These are phyloP conservation scores for Chlorella sorokiniana DNA, from an alignment of 139 green algal species.

Conservation along the genomic window DNA sequence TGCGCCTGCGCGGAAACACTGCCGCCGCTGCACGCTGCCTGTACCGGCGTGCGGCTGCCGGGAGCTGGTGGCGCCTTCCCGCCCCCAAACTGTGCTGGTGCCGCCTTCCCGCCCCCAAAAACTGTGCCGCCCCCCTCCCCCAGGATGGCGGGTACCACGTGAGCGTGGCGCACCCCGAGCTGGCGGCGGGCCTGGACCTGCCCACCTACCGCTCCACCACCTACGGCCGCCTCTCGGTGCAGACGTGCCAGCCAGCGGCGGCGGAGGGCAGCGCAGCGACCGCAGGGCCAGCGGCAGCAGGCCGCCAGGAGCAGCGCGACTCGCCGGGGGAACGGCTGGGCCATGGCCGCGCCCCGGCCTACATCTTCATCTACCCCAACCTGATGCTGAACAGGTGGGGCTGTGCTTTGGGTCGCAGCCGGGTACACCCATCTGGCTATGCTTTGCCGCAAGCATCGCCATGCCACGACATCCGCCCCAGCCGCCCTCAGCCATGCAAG, in stretches of 20 bases:
- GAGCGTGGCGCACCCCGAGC: constrained; percentile 52
- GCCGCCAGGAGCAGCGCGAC: background rate
- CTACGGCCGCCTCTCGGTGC: constrained; percentile 43
- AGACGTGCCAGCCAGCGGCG: constrained; percentile 19
- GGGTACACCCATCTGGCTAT: background rate
- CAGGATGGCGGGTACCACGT: constrained; percentile 72
- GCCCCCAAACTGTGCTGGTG: background rate
- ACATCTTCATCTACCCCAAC: constrained; percentile 70
- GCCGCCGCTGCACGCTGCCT: no score
- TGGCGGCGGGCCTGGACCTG: constrained; percentile 53
- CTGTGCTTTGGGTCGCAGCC: background rate
- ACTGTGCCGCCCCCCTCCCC: background rate
- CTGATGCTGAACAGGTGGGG: constrained; percentile 61
- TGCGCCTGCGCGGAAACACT: no score
- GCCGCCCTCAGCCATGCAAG: background rate
- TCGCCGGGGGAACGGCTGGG: background rate
- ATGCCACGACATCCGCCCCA: background rate
- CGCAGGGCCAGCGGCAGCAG: background rate
- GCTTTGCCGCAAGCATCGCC: background rate
- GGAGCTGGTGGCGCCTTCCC: background rate
- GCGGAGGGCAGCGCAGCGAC: background rate
- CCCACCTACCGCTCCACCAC: constrained; percentile 41
- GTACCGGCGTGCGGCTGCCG: no score
- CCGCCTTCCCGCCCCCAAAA: background rate
- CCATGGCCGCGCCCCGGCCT: constrained; percentile 32